These are phyloP conservation scores for Gamarada debralockiae DNA, from an alignment of 495 filamentous ascomycete species.

Conservation along the genomic window DNA sequence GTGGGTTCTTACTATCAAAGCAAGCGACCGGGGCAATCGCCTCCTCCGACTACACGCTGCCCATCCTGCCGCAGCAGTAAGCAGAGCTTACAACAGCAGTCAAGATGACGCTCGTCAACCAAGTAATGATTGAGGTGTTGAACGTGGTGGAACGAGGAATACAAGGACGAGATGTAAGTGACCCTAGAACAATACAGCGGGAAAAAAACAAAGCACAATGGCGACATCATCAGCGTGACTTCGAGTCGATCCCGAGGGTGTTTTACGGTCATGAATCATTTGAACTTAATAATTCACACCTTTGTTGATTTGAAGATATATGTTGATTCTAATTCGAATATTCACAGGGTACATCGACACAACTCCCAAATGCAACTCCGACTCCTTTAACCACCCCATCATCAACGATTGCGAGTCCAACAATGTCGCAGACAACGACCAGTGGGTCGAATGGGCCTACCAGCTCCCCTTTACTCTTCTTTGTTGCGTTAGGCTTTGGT, in stretches of 20 bases:
- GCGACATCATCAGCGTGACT: no score
- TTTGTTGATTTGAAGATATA: no score
- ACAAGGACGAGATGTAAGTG: conserved; percentile 8
- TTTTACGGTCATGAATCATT: no score
- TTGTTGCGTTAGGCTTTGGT: conserved; percentile 95
- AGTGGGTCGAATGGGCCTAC: conserved; percentile 50
- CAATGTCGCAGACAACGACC: conserved; percentile 5
- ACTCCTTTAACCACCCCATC: conserved; percentile 2
- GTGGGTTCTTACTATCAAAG: not conserved
- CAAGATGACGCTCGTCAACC: conserved; percentile 16
- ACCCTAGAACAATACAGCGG: conserved; percentile 2
- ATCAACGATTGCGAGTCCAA: not conserved
- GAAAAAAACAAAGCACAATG: not conserved
- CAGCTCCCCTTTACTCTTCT: conserved; percentile 91
- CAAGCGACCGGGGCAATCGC: not conserved
- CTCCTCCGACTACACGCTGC: conserved; percentile 1
- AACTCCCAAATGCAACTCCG: not conserved
- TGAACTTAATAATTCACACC: no score
- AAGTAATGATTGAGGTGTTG: conserved; percentile 18
- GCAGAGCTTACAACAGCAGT: no score
- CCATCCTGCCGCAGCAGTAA: conserved; percentile 7
- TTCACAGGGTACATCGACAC: not conserved
- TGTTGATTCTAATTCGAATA: no score
- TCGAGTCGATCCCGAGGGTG: no score
- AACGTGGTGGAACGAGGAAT: conserved; percentile 16